A percentile compares a stretch with the other conserved stretches of the same genome.
Evolutionary conservation across 805 yeast genomes (phyloP).

Genomic region (Metschnikowia vanudenii): DNA sequence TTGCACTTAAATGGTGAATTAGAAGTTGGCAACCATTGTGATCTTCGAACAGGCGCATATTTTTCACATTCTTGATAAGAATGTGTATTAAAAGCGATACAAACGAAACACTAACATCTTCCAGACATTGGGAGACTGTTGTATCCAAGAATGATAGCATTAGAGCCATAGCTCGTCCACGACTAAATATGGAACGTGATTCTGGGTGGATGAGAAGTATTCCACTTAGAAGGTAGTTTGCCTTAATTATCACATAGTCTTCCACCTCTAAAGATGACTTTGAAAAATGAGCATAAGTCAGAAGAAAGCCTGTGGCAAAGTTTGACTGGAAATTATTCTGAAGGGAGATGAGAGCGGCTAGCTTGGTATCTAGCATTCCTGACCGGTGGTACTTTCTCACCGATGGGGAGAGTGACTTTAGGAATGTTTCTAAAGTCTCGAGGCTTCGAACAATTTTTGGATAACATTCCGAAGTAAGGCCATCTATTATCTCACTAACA

Average conservation of each 20-base stretch:
- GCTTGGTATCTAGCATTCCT: constrained; percentile 9
- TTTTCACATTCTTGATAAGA: constrained; percentile 54
- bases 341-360: constrained; percentile 34
- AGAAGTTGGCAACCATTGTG: constrained; percentile 54
- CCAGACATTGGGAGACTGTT: constrained; percentile 7
- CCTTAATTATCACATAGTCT: constrained; percentile 15
- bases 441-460: constrained; percentile 10
- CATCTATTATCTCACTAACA: constrained; percentile 5
- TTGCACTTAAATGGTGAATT: constrained; percentile 37
- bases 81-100: constrained; percentile 58
- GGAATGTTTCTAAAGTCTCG: constrained; percentile 10
- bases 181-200: constrained; percentile 49
- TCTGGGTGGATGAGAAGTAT: constrained; percentile 56
- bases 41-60: constrained; percentile 57
- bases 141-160: constrained; percentile 28
- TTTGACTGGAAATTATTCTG: constrained; percentile 59
- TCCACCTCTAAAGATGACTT: constrained; percentile 3
- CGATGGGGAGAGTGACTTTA: constrained; percentile 14
- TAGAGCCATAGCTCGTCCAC: constrained; percentile 39
- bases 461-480: constrained; percentile 7
- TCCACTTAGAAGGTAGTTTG: constrained; percentile 53
- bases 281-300: constrained; percentile 18
- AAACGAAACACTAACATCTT: constrained; percentile 29
- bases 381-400: constrained; percentile 10
- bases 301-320: constrained; percentile 37